phyloP scores from a whole-genome alignment of 106 monocot species.

The Posidonia australis region DNA sequence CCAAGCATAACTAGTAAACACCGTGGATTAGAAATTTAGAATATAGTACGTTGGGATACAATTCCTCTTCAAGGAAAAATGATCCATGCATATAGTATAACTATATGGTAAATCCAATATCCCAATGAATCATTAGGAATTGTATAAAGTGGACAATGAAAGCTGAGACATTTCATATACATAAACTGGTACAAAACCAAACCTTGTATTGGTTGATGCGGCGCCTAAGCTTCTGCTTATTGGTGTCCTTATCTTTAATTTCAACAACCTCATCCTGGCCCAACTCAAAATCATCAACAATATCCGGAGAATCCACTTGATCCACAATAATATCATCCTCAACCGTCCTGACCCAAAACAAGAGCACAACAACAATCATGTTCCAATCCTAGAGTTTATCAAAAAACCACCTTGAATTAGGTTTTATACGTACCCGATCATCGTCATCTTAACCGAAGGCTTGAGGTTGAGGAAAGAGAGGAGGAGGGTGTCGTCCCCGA shows the following conservation, averaged over 20 bases:
- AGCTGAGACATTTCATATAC: not conserved
- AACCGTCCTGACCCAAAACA: conserved; percentile 35
- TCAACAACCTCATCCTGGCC: conserved; percentile 79
- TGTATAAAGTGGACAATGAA: not conserved
- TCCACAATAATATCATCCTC: conserved; percentile 92
- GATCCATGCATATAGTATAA: no score
- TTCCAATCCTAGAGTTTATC: not conserved
- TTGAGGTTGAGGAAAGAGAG: conserved; percentile 64
- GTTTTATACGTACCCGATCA: conserved; percentile 58
- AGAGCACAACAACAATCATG: not conserved
- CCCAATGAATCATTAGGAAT: no score
- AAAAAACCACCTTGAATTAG: not conserved
- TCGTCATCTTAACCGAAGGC: conserved; percentile 83
- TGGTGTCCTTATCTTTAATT: conserved; percentile 77
- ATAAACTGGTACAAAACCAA: not conserved
- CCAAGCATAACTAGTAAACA: no score
- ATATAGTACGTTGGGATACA: no score
- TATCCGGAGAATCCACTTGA: conserved; percentile 77
- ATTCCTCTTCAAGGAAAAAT: no score
- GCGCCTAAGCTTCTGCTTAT: conserved; percentile 62
- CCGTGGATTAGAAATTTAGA: no score
- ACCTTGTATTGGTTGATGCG: conserved; percentile 75
- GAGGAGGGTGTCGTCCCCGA: conserved; percentile 60
- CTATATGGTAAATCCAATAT: no score
- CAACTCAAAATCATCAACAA: conserved; percentile 83